Evolutionary conservation across 257 asterid species (phyloP).

Genomic region (Avicennia marina): DNA sequence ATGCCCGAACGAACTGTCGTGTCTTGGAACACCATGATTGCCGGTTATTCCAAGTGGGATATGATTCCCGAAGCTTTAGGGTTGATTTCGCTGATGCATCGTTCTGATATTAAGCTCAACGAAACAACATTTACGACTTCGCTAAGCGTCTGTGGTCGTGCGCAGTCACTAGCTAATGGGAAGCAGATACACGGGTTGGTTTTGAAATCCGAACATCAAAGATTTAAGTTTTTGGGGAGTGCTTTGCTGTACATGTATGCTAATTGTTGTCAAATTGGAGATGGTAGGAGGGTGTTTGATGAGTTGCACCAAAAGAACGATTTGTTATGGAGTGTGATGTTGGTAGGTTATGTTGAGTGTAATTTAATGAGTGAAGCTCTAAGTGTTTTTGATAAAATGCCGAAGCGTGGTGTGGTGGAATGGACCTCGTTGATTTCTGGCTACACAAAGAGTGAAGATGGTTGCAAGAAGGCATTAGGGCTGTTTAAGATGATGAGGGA

Average conservation of each 20-base stretch:
- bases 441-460: slow-evolving; percentile 48
- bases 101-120: slow-evolving; percentile 35
- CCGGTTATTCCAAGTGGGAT: slow-evolving; percentile 53
- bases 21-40: slow-evolving; percentile 79
- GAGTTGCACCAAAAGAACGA: slow-evolving; percentile 42
- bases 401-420: slow-evolving; percentile 57
- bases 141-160: slow-evolving; percentile 57
- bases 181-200: slow-evolving; percentile 55
- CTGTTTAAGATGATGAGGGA: slow-evolving; percentile 53
- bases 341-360: slow-evolving; percentile 60
- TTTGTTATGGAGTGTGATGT: slow-evolving; percentile 70
- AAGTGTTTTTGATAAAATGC: slow-evolving; percentile 48
- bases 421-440: slow-evolving; percentile 87
- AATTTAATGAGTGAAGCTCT: slow-evolving; percentile 49
- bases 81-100: slow-evolving; percentile 52
- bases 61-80: slow-evolving; percentile 27
- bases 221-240: slow-evolving; percentile 56
- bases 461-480: slow-evolving; percentile 52
- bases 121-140: slow-evolving; percentile 50
- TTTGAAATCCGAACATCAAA: slow-evolving; percentile 48
- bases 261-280: slow-evolving; percentile 32
- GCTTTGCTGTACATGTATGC: slow-evolving; percentile 49
- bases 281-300: slow-evolving; percentile 56
- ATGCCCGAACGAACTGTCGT: slow-evolving; percentile 64
- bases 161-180: slow-evolving; percentile 35